phyloP scores from a whole-genome alignment of 148 eudicot genomes.

The Oxyria digyna region DNA sequence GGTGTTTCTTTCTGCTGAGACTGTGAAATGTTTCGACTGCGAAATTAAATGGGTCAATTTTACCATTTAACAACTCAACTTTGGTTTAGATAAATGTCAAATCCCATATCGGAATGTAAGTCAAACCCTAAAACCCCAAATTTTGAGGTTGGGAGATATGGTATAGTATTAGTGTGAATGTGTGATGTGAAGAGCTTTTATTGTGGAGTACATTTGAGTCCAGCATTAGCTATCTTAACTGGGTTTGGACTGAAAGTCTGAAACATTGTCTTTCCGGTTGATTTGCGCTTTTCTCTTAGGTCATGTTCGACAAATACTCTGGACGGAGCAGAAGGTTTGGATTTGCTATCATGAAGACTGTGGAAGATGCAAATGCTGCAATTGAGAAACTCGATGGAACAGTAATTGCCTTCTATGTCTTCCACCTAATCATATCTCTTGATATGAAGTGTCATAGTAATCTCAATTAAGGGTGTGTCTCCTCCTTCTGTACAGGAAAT shows the following conservation, averaged over 20 bases:
- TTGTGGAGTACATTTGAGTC: background rate
- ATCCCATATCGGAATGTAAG: too few species aligned
- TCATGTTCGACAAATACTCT: slow-evolving; percentile 82
- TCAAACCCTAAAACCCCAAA: too few species aligned
- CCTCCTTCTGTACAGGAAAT: slow-evolving; percentile 37
- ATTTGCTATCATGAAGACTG: slow-evolving; percentile 84
- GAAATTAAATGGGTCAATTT: too few species aligned
- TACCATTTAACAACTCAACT: too few species aligned
- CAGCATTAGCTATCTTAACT: background rate
- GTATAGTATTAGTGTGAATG: too few species aligned
- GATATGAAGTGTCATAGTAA: background rate
- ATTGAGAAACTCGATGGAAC: slow-evolving; percentile 79
- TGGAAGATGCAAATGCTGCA: slow-evolving; percentile 84
- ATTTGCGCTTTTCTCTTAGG: slow-evolving; percentile 23
- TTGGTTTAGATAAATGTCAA: too few species aligned
- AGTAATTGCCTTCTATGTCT: slow-evolving; percentile 20
- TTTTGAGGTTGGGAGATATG: too few species aligned
- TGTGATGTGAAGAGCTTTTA: too few species aligned
- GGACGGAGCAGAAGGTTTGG: slow-evolving; percentile 83
- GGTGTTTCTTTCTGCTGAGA: background rate
- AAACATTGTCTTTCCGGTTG: background rate
- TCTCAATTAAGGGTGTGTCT: background rate
- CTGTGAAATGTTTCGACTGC: background rate
- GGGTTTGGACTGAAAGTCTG: background rate
- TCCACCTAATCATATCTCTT: background rate